Conservation (phyloP, 2,329 filamentous ascomycete species). For the Kalmusia sp. region DNA sequence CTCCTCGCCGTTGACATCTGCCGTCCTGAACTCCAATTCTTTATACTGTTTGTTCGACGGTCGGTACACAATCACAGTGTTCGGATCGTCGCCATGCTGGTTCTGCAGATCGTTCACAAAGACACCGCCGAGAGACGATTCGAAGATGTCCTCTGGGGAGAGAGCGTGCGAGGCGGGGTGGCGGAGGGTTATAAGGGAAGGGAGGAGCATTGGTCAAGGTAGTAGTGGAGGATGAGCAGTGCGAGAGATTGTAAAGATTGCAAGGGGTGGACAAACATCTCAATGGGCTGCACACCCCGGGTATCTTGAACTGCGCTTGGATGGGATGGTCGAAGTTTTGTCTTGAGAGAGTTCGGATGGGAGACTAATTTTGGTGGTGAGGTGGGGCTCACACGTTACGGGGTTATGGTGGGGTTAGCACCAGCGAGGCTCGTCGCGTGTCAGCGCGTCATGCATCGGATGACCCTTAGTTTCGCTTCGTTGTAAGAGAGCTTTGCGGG, state of each 20-base stretch:
- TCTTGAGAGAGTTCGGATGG: neutral
- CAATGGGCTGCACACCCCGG: too few relatives aligned
- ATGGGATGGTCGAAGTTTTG: too few relatives aligned
- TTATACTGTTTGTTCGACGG: slow-evolving; percentile 41
- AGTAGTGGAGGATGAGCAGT: neutral
- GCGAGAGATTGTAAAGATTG: neutral
- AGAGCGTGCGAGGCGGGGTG: slow-evolving; percentile 32
- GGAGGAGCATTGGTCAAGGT: slow-evolving; percentile 31
- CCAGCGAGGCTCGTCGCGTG: slow-evolving; percentile 4
- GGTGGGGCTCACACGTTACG: neutral
- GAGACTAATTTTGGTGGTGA: neutral
- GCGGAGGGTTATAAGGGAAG: slow-evolving; percentile 37
- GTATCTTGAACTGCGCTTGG: too few relatives aligned
- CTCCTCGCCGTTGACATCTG: slow-evolving; percentile 58
- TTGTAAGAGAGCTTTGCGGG: too few relatives aligned
- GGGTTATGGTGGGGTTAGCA: neutral
- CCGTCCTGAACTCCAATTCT: slow-evolving; percentile 49
- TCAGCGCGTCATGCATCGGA: slow-evolving; percentile 1
- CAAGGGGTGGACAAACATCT: neutral
- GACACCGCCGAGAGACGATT: slow-evolving; percentile 65
- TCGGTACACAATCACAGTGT: slow-evolving; percentile 65
- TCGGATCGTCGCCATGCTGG: slow-evolving; percentile 67
- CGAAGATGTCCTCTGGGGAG: slow-evolving; percentile 67
- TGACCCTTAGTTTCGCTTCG: neutral
- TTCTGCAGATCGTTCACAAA: slow-evolving; percentile 73